phyloP scores from a whole-genome alignment of 345 rosid species.

The Passiflora organensis region DNA sequence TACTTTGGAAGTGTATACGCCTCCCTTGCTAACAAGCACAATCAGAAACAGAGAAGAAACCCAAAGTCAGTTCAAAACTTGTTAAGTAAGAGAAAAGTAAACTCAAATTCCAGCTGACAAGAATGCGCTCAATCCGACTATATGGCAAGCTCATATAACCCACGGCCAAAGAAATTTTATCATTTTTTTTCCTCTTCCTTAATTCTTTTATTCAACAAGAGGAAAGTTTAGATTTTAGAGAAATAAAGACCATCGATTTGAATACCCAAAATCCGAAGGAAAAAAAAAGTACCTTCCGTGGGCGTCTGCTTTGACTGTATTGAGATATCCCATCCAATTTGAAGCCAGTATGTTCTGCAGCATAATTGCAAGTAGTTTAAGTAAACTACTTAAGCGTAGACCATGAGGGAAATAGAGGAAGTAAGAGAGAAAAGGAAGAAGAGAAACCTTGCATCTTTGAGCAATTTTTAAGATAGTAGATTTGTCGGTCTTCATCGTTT shows the following conservation, averaged over 20 bases:
- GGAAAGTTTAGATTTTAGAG: background rate
- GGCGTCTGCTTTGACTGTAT: slow-evolving; percentile 77
- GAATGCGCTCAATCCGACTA: background rate
- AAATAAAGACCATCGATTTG: background rate
- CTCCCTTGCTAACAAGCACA: slow-evolving; percentile 45
- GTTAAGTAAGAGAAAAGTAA: background rate
- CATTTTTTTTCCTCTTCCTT: background rate
- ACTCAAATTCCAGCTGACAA: background rate
- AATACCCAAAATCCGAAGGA: background rate
- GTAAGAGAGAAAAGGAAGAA: background rate
- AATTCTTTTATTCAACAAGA: background rate
- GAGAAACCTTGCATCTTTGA: slow-evolving; percentile 67
- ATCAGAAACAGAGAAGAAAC: background rate
- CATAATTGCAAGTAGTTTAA: background rate
- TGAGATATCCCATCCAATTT: slow-evolving; percentile 72
- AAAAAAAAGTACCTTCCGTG: slow-evolving; percentile 57
- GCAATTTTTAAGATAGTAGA: slow-evolving; percentile 43
- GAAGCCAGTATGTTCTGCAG: slow-evolving; percentile 69
- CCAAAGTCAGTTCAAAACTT: no score
- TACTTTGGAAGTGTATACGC: slow-evolving; percentile 66
- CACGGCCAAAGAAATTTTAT: background rate
- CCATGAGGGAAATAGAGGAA: background rate
- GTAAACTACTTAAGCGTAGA: background rate
- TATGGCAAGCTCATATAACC: background rate
- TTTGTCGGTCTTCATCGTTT: slow-evolving; percentile 45